Conservation (phyloP, 2,329 filamentous ascomycete species). For the Xylariaceae sp. region DNA sequence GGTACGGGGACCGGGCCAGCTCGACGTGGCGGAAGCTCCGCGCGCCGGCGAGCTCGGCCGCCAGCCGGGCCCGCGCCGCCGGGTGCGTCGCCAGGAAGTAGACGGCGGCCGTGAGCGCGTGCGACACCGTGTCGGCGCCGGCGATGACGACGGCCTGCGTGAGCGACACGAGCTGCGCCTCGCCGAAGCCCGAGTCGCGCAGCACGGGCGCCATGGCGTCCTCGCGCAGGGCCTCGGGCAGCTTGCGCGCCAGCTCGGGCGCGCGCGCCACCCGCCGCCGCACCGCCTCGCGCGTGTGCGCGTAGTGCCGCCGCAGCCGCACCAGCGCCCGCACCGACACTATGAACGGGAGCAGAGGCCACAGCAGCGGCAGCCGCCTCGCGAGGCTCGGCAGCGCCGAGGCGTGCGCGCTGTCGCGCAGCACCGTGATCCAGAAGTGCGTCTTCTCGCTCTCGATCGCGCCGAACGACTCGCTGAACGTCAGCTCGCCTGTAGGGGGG, state of each 20-base stretch:
- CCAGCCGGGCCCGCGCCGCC: conserved; percentile 24
- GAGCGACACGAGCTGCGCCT: conserved; percentile 15
- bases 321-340: conserved; percentile 12
- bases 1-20: conserved; percentile 12
- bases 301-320: conserved; percentile 14
- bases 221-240: background rate
- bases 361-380: conserved; percentile 10
- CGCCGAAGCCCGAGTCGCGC: conserved; percentile 6
- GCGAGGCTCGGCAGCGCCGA: conserved; percentile 13
- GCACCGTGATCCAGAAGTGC: conserved; percentile 20
- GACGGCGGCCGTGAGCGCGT: conserved; percentile 27
- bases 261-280: conserved; percentile 13
- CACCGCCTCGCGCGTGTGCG: conserved; percentile 14
- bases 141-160: conserved; percentile 26
- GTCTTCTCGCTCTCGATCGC: conserved; percentile 14
- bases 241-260: conserved; percentile 6
- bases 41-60: conserved; percentile 25
- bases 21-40: conserved; percentile 19
- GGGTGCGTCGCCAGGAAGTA: conserved; percentile 31
- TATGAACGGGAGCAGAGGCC: conserved; percentile 11
- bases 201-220: conserved; percentile 16
- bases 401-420: conserved; percentile 16
- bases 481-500: conserved; percentile 14
- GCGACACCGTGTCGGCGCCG: conserved; percentile 35
- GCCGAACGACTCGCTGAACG: conserved; percentile 19